Conservation (phyloP, 2,329 filamentous ascomycete genomes). For the Neocucurbitaria cava region DNA sequence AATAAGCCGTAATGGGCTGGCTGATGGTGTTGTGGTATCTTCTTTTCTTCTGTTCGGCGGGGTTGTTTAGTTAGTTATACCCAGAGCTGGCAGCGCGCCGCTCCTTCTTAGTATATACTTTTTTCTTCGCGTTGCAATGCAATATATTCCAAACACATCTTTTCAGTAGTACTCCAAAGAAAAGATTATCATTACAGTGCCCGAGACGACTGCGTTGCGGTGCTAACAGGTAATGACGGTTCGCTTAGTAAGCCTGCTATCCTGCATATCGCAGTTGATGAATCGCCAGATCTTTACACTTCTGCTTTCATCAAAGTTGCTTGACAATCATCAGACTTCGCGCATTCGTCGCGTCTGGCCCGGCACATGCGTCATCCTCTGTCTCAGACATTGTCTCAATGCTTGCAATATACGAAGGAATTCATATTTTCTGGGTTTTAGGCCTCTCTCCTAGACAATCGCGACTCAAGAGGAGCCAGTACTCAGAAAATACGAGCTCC, state of each 20-base stretch:
- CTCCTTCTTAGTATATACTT: constrained; percentile 9
- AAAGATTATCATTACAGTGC: no score
- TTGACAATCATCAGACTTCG: neutral
- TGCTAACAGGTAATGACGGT: neutral
- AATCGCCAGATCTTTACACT: neutral
- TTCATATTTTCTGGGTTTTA: no score
- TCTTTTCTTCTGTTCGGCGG: neutral
- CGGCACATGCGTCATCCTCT: neutral
- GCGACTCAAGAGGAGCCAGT: no score
- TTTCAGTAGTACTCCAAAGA: no score
- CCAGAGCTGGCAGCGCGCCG: constrained; percentile 15
- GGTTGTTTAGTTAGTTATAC: no score
- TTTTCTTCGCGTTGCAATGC: neutral
- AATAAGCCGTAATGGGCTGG: constrained; percentile 16
- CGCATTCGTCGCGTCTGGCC: neutral
- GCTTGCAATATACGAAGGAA: neutral
- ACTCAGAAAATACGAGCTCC: no score
- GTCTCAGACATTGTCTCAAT: neutral
- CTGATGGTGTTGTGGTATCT: constrained; percentile 5
- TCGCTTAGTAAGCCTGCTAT: neutral
- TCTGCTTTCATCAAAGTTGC: neutral
- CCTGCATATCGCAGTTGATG: neutral
- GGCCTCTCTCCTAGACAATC: no score
- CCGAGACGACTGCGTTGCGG: no score
- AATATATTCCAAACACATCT: neutral